These are phyloP conservation scores for Suhomyces canberraensis DNA, from an alignment of 805 yeast genomes.

Conservation along the genomic window DNA sequence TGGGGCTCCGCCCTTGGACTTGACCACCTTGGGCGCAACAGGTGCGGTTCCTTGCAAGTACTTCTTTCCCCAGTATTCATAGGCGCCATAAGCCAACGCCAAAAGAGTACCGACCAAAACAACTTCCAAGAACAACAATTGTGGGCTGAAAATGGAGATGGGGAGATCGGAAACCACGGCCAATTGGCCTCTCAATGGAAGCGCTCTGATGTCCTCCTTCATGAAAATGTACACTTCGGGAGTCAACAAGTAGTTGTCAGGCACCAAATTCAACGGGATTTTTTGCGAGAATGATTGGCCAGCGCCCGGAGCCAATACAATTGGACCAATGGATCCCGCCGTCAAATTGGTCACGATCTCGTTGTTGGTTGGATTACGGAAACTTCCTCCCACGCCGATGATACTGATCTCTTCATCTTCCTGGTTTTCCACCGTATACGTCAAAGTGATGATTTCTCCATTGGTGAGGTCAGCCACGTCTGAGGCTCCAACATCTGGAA, in stretches of 20 bases:
- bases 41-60: constrained; percentile 43
- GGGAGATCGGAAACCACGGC: constrained; percentile 60
- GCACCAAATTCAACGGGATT: constrained; percentile 54
- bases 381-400: constrained; percentile 67
- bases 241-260: constrained; percentile 54
- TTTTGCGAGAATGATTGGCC: constrained; percentile 52
- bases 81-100: constrained; percentile 36
- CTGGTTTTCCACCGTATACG: constrained; percentile 50
- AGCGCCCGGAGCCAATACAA: constrained; percentile 49
- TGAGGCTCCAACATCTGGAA: constrained; percentile 33
- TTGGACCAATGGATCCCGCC: constrained; percentile 60
- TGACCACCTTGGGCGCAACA: constrained; percentile 21
- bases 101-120: constrained; percentile 35
- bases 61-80: constrained; percentile 42
- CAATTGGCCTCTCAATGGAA: constrained; percentile 57
- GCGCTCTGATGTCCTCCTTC: constrained; percentile 48
- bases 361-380: constrained; percentile 54
- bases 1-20: constrained; percentile 16
- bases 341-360: constrained; percentile 59
- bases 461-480: constrained; percentile 43
- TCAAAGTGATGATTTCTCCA: constrained; percentile 52
- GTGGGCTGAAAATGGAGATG: constrained; percentile 70
- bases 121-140: constrained; percentile 60
- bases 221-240: constrained; percentile 58
- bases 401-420: constrained; percentile 51